Base-by-base conservation (phyloP, 805 yeast species). In the Hermanozyma aechmeae region DNA sequence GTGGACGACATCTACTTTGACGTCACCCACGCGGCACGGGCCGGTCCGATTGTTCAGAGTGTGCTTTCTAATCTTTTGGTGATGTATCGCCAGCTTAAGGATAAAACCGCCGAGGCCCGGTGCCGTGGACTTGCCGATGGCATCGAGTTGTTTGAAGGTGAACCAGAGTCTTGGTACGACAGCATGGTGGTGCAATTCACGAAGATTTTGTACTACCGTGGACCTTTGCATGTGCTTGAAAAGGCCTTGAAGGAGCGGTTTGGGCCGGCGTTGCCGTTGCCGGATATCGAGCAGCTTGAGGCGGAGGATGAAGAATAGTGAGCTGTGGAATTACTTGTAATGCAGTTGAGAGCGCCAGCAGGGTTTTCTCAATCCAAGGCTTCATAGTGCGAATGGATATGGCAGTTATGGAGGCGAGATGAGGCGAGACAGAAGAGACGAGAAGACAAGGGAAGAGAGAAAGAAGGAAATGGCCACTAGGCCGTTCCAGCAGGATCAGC, bases 171-270 rank as follows among this genome's bases (percentile, higher is more conserved):
- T 2, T 61, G 64, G 64, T 60, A 61, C 36, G 59, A 55, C 26
- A 42, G 48, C 20, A 31, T 53, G 16, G 39, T 59, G 13, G 46
- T 44, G 32, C 38, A 62, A 14, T 53, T 56, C 35, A 51, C 64
- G 29, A 56, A 48, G 28, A 60, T 60, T 28, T 58, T 62, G 20
- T 61, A 60, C 43, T 40, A 51, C 35, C 46, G 45, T 27, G 68
- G 69, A 1, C 69, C 69, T 2, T 43, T 62, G 25, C 68, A 67
- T 4, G 45, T 62, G 14, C 37, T 62, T 13, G 65, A 58, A 30
- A 62, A 60, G 38, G 60, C 56, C 2, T 38, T 62, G 22, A 36
- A 42, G 5, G 69, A 62, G 35, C 42, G 69, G 24, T 52, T 57
- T 29, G 67, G 67, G 0, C 48, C 46, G 5, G 53, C 61, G 1